Conservation (phyloP, 371 early-diverging fungal species). For the Apophysomyces elegans region DNA sequence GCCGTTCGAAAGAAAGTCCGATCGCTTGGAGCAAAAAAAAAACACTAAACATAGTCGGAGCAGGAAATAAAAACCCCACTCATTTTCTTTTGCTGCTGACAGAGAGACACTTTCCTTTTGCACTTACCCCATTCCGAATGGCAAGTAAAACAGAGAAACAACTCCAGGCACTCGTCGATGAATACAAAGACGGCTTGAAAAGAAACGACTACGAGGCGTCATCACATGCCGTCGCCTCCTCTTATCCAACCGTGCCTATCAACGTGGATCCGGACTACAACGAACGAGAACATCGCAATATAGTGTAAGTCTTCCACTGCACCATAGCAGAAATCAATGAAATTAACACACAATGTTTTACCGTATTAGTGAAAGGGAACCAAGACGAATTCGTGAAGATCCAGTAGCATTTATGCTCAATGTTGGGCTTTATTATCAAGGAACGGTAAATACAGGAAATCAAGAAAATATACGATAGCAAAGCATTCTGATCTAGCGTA, state of each 20-base stretch:
- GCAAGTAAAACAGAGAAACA: conserved; percentile 21
- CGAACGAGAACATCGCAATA: conserved; percentile 25
- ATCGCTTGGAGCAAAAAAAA: not conserved
- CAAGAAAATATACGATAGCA: not conserved
- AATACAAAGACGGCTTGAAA: conserved; percentile 17
- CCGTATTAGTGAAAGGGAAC: conserved; percentile 56
- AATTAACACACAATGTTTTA: not conserved
- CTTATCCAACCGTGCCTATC: not conserved
- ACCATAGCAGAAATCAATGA: not conserved
- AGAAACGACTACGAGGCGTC: not conserved
- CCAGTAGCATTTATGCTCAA: conserved; percentile 81
- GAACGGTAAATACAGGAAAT: conserved; percentile 56
- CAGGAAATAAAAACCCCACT: not conserved
- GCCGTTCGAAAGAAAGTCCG: not conserved
- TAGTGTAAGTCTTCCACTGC: conserved; percentile 17
- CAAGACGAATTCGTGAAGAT: conserved; percentile 73
- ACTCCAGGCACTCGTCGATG: conserved; percentile 21
- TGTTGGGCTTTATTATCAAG: conserved; percentile 70
- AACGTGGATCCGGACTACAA: conserved; percentile 11
- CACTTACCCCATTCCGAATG: conserved; percentile 12
- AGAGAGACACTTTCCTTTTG: not conserved
- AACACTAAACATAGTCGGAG: not conserved
- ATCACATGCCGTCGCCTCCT: not conserved
- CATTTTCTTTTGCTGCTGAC: not conserved
- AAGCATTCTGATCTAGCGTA: not conserved